phyloP scores from a whole-genome alignment of 208 protist genomes.

The Crithidia bombi region DNA sequence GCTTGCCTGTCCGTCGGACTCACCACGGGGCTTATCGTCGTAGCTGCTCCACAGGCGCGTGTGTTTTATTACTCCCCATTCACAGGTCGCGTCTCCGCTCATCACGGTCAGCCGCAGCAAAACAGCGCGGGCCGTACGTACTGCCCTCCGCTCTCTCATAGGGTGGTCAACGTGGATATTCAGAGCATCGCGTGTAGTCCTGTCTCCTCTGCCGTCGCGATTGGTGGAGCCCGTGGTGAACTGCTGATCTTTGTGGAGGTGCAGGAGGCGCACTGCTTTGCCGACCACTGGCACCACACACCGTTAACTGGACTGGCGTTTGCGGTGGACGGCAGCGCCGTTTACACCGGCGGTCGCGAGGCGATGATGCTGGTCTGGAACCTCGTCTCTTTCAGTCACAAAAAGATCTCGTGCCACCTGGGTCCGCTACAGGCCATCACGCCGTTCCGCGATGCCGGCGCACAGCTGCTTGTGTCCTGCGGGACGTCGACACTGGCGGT shows the following conservation, averaged over 20 bases:
- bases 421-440: slow-evolving; percentile 45
- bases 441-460: slow-evolving; percentile 32
- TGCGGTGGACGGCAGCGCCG: slow-evolving; percentile 71
- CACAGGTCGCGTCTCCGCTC: slow-evolving; percentile 16
- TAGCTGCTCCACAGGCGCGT: slow-evolving; percentile 51
- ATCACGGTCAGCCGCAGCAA: slow-evolving; percentile 13
- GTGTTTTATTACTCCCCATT: slow-evolving; percentile 60
- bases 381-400: slow-evolving; percentile 56
- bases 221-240: slow-evolving; percentile 81
- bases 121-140: neutral
- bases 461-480: slow-evolving; percentile 72
- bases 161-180: slow-evolving; percentile 47
- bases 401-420: slow-evolving; percentile 32
- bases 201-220: slow-evolving; percentile 41
- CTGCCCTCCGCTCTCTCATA: slow-evolving; percentile 19
- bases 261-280: slow-evolving; percentile 67
- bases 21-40: slow-evolving; percentile 64
- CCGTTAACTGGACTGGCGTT: slow-evolving; percentile 74
- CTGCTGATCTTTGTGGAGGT: slow-evolving; percentile 69
- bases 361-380: slow-evolving; percentile 76
- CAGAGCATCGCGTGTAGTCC: slow-evolving; percentile 74
- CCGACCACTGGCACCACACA: slow-evolving; percentile 92
- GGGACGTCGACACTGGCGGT: slow-evolving; percentile 68
- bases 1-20: slow-evolving; percentile 54
- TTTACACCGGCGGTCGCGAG: slow-evolving; percentile 76